These are phyloP conservation scores for Blakeslea trispora DNA, from an alignment of 371 early-diverging fungal genomes.

Conservation along the genomic window DNA sequence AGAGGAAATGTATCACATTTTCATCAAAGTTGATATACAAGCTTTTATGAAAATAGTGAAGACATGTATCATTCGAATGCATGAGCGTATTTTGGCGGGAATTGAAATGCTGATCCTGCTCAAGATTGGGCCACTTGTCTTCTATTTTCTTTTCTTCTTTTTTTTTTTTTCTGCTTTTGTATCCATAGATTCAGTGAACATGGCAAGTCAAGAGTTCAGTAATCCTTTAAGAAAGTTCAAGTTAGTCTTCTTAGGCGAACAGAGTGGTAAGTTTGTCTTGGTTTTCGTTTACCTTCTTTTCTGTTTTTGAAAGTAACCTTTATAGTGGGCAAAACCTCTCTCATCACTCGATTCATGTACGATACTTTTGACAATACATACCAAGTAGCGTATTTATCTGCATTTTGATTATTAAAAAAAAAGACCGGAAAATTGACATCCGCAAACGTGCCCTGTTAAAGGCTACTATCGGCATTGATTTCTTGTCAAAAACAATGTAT, in stretches of 20 bases:
- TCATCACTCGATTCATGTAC: conserved; percentile 98
- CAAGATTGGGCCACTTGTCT: neutral
- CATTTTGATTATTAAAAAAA: neutral
- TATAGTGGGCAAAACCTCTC: conserved; percentile 96
- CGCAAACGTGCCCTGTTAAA: conserved; percentile 26
- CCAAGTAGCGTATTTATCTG: conserved; percentile 56
- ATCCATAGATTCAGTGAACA: neutral
- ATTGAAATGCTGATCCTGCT: too few relatives aligned
- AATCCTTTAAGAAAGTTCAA: conserved; percentile 89
- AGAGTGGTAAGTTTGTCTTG: conserved; percentile 74
- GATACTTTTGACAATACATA: conserved; percentile 97
- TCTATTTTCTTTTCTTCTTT: conserved; percentile 19
- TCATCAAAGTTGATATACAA: too few relatives aligned
- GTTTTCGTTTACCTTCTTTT: neutral
- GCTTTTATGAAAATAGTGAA: too few relatives aligned
- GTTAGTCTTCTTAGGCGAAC: conserved; percentile 95
- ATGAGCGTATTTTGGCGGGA: too few relatives aligned
- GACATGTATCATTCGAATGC: too few relatives aligned
- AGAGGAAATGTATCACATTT: too few relatives aligned
- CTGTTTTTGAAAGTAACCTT: neutral
- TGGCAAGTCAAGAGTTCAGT: conserved; percentile 43
- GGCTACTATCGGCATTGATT: conserved; percentile 99
- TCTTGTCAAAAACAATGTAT: conserved; percentile 98
- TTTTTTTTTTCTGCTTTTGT: conserved; percentile 6
- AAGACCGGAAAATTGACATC: neutral